These are phyloP conservation scores for Tulasnella sp. DNA, from an alignment of 768 basidiomycete species.

Conservation along the genomic window DNA sequence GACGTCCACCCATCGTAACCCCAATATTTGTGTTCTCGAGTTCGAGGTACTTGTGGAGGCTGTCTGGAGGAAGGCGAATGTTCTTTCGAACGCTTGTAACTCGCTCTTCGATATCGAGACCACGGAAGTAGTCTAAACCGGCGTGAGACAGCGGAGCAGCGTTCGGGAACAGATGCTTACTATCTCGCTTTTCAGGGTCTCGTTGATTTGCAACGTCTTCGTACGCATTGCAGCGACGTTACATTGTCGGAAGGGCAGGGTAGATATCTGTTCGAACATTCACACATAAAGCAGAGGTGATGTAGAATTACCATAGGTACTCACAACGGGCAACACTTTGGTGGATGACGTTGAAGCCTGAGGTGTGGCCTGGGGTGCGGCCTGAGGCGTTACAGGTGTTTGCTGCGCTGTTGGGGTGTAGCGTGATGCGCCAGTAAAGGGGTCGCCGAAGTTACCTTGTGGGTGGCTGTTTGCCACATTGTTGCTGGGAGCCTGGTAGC, in stretches of 20 bases:
- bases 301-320: background rate
- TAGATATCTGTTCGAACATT: slow-evolving; percentile 36
- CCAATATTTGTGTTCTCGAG: slow-evolving; percentile 12
- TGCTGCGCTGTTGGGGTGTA: slow-evolving; percentile 36
- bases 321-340: slow-evolving; percentile 16
- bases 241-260: slow-evolving; percentile 75
- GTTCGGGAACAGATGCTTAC: slow-evolving; percentile 32
- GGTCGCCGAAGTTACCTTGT: slow-evolving; percentile 33
- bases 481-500: background rate
- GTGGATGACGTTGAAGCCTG: no score
- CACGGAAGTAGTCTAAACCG: background rate
- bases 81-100: background rate
- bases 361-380: slow-evolving; percentile 22
- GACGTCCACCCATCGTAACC: slow-evolving; percentile 1
- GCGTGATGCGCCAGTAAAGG: slow-evolving; percentile 60
- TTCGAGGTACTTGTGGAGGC: slow-evolving; percentile 15
- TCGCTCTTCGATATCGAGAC: background rate
- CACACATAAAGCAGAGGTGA: no score
- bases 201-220: slow-evolving; percentile 66
- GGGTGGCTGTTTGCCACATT: background rate
- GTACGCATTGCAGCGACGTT: slow-evolving; percentile 65
- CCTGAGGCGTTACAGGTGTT: slow-evolving; percentile 27
- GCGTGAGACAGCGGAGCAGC: background rate
- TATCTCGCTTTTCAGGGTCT: slow-evolving; percentile 50
- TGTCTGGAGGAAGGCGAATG: slow-evolving; percentile 6